Evolutionary conservation across 148 eudicot species (phyloP).

Genomic region (Fallopia convolvulus): DNA sequence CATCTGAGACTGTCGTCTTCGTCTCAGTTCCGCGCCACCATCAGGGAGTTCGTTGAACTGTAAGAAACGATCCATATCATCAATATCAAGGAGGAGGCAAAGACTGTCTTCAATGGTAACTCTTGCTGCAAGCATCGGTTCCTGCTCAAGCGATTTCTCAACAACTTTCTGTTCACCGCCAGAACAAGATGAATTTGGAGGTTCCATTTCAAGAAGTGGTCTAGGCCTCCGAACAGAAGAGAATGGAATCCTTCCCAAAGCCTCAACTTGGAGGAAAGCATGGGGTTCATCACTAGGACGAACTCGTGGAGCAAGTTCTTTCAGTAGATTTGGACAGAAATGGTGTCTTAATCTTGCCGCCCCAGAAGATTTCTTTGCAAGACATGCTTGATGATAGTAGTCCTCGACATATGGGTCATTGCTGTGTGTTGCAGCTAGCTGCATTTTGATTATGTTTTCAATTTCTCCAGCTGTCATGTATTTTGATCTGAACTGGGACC

Average conservation of each 20-base stretch:
- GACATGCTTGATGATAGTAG: slow-evolving; percentile 88
- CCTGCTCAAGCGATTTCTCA: slow-evolving; percentile 77
- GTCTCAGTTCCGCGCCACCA: slow-evolving; percentile 54
- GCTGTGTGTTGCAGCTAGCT: slow-evolving; percentile 67
- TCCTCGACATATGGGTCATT: slow-evolving; percentile 90
- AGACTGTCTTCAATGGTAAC: slow-evolving; percentile 60
- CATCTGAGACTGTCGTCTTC: slow-evolving; percentile 55
- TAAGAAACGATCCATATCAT: slow-evolving; percentile 66
- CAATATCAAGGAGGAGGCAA: slow-evolving; percentile 61
- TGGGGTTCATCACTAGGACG: slow-evolving; percentile 66
- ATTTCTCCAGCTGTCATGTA: slow-evolving; percentile 82
- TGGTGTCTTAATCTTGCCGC: slow-evolving; percentile 53
- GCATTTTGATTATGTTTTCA: slow-evolving; percentile 76
- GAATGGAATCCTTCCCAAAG: slow-evolving; percentile 69
- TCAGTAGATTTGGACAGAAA: slow-evolving; percentile 67
- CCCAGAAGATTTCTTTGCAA: slow-evolving; percentile 54
- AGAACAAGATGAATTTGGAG: slow-evolving; percentile 30
- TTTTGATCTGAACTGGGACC: slow-evolving; percentile 68
- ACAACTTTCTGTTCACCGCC: slow-evolving; percentile 22
- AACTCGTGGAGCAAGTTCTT: slow-evolving; percentile 42
- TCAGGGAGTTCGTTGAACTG: slow-evolving; percentile 53
- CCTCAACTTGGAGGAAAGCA: slow-evolving; percentile 74
- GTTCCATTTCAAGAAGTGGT: slow-evolving; percentile 86
- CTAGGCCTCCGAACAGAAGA: slow-evolving; percentile 89
- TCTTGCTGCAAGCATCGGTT: slow-evolving; percentile 89